phyloP scores from a whole-genome alignment of 768 basidiomycete genomes.

The Pisolithus sp. region DNA sequence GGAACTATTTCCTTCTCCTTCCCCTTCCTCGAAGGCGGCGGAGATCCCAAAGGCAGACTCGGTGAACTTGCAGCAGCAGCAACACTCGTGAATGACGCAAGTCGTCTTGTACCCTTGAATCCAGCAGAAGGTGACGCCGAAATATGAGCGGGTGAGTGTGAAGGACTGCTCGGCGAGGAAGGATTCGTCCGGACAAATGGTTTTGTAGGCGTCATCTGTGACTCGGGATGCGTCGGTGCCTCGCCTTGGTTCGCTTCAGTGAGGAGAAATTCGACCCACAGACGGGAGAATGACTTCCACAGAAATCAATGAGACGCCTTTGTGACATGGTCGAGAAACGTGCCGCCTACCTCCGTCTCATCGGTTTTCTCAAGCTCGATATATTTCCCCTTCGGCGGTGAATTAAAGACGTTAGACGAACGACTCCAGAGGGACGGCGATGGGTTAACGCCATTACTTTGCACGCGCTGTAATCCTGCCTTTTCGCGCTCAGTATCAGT shows the following conservation, averaged over 20 bases:
- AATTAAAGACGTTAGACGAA: conserved; percentile 19
- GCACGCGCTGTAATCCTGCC: conserved; percentile 60
- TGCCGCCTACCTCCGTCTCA: conserved; percentile 65
- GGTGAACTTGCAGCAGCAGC: conserved; percentile 37
- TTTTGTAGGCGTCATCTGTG: conserved; percentile 9
- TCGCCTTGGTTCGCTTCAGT: conserved; percentile 67
- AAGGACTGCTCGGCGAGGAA: conserved; percentile 36
- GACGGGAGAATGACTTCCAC: conserved; percentile 84
- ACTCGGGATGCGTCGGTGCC: conserved; percentile 18
- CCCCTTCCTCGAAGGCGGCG: conserved; percentile 40
- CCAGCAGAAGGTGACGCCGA: conserved; percentile 17
- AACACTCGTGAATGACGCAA: conserved; percentile 33
- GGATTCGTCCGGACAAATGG: conserved; percentile 8
- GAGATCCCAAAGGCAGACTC: conserved; percentile 25
- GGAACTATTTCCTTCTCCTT: conserved; percentile 36
- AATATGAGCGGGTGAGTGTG: conserved; percentile 17
- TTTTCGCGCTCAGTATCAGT: conserved; percentile 84
- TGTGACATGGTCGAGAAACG: neutral
- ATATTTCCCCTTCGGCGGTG: conserved; percentile 31
- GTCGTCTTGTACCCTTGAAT: conserved; percentile 28
- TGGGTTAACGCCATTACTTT: neutral
- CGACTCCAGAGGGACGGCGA: conserved; percentile 21
- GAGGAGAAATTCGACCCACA: conserved; percentile 97
- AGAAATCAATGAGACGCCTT: neutral
- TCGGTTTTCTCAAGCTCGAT: conserved; percentile 71